Conservation (phyloP, 2,329 filamentous ascomycete genomes). For the Stenocarpella maydis region DNA sequence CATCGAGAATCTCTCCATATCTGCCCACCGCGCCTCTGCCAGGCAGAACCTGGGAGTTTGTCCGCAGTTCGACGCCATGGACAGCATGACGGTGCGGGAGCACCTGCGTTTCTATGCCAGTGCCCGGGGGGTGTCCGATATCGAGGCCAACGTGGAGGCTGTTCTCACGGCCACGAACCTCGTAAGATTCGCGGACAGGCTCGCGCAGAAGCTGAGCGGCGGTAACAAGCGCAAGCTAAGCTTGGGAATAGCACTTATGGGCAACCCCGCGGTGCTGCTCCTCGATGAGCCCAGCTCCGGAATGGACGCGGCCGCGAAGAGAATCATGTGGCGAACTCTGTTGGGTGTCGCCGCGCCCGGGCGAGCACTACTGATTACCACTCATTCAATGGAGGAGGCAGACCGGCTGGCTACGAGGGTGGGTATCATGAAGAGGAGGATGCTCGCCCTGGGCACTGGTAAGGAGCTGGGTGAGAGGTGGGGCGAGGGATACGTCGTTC, state of each 20-base stretch:
- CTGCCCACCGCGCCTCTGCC: slow-evolving; percentile 74
- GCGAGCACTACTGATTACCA: slow-evolving; percentile 86
- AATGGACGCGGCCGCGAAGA: slow-evolving; percentile 89
- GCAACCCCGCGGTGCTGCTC: slow-evolving; percentile 85
- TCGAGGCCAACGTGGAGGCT: slow-evolving; percentile 79
- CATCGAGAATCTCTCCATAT: slow-evolving; percentile 80
- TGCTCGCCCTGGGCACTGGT: slow-evolving; percentile 84
- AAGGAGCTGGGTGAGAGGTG: slow-evolving; percentile 77
- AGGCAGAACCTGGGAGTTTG: slow-evolving; percentile 87
- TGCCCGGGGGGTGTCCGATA: slow-evolving; percentile 78
- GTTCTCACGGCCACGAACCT: slow-evolving; percentile 86
- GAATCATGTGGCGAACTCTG: slow-evolving; percentile 92
- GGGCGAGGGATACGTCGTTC: slow-evolving; percentile 81
- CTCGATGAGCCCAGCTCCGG: slow-evolving; percentile 90
- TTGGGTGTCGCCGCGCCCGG: slow-evolving; percentile 68
- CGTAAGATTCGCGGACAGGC: slow-evolving; percentile 72
- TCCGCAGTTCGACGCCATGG: slow-evolving; percentile 87
- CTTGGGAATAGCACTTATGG: slow-evolving; percentile 89
- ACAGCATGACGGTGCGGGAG: slow-evolving; percentile 88
- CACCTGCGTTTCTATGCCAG: slow-evolving; percentile 89
- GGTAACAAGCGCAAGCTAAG: slow-evolving; percentile 95
- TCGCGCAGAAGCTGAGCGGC: slow-evolving; percentile 82
- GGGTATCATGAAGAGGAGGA: slow-evolving; percentile 84
- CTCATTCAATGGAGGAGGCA: slow-evolving; percentile 95
- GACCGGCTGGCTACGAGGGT: slow-evolving; percentile 85